Conservation (phyloP, 495 filamentous ascomycete species). For the Hypoxylon cercidicola region DNA sequence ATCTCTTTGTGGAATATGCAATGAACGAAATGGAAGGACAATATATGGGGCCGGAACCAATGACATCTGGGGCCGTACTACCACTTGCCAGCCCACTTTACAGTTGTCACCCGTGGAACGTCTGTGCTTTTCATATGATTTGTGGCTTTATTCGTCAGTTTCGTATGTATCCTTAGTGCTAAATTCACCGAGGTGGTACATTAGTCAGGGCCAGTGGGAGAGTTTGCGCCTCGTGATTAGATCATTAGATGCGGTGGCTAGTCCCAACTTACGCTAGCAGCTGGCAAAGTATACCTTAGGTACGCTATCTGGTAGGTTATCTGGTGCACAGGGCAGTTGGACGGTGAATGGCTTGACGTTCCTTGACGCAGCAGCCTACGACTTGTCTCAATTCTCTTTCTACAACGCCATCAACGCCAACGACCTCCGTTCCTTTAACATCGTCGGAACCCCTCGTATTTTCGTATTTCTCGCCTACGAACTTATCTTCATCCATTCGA, state of each 20-base stretch:
- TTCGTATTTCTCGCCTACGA: conserved; percentile 16
- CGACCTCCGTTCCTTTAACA: conserved; percentile 21
- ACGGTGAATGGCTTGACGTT: conserved; percentile 43
- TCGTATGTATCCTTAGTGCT: no score
- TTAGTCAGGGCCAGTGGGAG: conserved; percentile 6
- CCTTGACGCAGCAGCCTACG: conserved; percentile 42
- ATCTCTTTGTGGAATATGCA: not conserved
- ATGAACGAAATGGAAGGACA: not conserved
- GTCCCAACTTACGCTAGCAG: conserved; percentile 39
- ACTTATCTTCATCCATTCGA: conserved; percentile 25
- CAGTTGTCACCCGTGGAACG: not conserved
- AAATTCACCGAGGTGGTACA: not conserved
- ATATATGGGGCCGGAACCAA: not conserved
- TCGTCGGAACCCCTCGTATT: conserved; percentile 17
- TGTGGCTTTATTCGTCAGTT: no score
- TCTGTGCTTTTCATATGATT: no score
- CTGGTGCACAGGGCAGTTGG: conserved; percentile 30
- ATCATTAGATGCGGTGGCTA: conserved; percentile 32
- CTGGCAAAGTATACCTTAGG: conserved; percentile 19
- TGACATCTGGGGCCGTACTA: not conserved
- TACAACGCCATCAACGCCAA: conserved; percentile 42
- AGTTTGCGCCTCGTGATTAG: conserved; percentile 40
- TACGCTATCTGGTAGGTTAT: not conserved
- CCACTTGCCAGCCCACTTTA: not conserved
- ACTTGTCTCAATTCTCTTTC: conserved; percentile 52